Evolutionary conservation across 116 monocot genomes (phyloP).

Genomic region (Papilionanthe hybrid): DNA sequence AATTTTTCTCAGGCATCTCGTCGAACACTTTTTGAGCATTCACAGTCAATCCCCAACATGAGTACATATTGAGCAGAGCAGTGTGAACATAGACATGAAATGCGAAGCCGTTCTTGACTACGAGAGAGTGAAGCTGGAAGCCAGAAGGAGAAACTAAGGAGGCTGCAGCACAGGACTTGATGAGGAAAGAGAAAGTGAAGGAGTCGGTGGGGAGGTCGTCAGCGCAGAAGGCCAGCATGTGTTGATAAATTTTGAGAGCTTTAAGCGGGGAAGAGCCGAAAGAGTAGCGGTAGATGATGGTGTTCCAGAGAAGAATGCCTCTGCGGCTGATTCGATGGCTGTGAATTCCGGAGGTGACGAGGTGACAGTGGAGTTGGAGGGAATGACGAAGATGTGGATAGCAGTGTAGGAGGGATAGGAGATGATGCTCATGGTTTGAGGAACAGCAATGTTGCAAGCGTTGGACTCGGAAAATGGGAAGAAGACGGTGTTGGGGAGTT

Average conservation of each 20-base stretch:
- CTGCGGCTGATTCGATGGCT: conserved; percentile 5
- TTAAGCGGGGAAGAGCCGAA: conserved; percentile 21
- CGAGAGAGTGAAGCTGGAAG: conserved; percentile 34
- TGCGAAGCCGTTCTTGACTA: conserved; percentile 41
- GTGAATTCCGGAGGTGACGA: conserved; percentile 28
- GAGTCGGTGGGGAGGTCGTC: conserved; percentile 19
- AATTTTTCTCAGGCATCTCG: conserved; percentile 54
- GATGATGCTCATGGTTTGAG: background rate
- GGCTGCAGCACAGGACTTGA: conserved; percentile 53
- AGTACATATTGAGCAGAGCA: conserved; percentile 49
- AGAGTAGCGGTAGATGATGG: conserved; percentile 36
- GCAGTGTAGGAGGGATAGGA: conserved; percentile 25
- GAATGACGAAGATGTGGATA: conserved; percentile 8
- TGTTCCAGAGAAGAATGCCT: conserved; percentile 23
- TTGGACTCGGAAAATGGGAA: background rate
- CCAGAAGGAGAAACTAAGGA: conserved; percentile 10
- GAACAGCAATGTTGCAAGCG: background rate
- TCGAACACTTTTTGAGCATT: conserved; percentile 47
- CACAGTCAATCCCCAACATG: conserved; percentile 15
- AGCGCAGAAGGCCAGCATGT: conserved; percentile 18
- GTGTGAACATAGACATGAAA: conserved; percentile 58
- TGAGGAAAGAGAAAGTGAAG: conserved; percentile 57
- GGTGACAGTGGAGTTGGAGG: conserved; percentile 39
- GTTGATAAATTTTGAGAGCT: conserved; percentile 26
- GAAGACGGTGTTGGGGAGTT: background rate